Percentiles rank a stretch among this genome's conserved stretches.
phyloP scores from a whole-genome alignment of 2,329 filamentous ascomycete species.

The Pseudogymnoascus sp. region DNA sequence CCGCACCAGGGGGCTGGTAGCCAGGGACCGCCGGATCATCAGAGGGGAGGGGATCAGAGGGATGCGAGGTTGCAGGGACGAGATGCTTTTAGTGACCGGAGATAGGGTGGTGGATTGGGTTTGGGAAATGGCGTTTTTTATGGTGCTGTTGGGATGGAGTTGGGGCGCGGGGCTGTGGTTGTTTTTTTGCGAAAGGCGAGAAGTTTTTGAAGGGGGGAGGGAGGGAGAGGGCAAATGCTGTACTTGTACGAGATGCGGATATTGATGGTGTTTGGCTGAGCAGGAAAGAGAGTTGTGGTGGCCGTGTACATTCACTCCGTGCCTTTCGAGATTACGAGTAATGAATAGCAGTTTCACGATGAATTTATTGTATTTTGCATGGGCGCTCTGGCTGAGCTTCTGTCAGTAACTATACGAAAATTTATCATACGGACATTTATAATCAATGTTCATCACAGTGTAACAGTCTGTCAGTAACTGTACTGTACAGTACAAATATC shows the following conservation, averaged over 20 bases:
- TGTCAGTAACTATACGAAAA: no score
- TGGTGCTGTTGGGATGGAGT: background rate
- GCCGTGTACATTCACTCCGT: background rate
- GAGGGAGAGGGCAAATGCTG: background rate
- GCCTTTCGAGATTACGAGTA: background rate
- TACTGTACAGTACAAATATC: no score
- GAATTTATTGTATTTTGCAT: no score
- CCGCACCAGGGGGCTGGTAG: background rate
- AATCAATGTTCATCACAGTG: no score
- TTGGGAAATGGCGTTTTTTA: background rate
- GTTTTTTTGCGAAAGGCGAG: background rate
- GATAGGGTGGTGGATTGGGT: background rate
- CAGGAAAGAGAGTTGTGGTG: background rate
- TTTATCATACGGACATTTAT: no score
- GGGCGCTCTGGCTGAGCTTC: no score
- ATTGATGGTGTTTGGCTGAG: background rate
- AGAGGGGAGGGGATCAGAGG: background rate
- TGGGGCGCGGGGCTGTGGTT: background rate
- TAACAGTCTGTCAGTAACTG: no score
- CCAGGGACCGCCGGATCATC: background rate
- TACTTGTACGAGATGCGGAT: background rate
- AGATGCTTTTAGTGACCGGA: conserved; percentile 8
- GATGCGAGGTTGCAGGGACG: conserved; percentile 3
- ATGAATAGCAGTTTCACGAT: background rate
- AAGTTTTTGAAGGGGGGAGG: background rate